Evolutionary conservation across 192 early-diverging fungal genomes (phyloP).

Genomic region (Linnemannia schmuckeri): DNA sequence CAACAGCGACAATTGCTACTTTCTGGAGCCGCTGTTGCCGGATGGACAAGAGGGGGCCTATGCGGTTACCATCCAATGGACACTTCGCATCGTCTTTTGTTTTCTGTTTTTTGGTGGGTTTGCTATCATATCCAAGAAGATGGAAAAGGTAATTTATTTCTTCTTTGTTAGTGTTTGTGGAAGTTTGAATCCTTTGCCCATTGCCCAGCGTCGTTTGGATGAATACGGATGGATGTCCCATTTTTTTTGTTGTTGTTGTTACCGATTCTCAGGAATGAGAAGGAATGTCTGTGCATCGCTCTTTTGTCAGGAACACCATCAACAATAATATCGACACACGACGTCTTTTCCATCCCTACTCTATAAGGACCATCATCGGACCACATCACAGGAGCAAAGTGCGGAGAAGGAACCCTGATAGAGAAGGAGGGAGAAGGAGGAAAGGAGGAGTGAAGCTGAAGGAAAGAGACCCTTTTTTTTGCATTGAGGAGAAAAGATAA

Average conservation of each 20-base stretch:
- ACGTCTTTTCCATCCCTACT: background rate
- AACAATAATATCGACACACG: background rate
- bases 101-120: slow-evolving; percentile 16
- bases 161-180: background rate
- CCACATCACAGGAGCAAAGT: background rate
- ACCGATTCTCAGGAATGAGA: slow-evolving; percentile 2
- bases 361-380: background rate
- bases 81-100: slow-evolving; percentile 26
- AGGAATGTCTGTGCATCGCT: slow-evolving; percentile 9
- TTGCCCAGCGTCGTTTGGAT: background rate
- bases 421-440: background rate
- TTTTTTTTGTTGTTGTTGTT: background rate
- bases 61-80: slow-evolving; percentile 48
- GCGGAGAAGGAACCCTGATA: slow-evolving; percentile 8
- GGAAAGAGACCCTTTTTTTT: background rate
- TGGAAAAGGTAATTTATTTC: slow-evolving; percentile 32
- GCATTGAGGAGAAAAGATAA: background rate
- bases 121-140: slow-evolving; percentile 13
- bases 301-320: slow-evolving; percentile 3
- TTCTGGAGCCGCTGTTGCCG: slow-evolving; percentile 42
- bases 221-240: background rate
- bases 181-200: background rate
- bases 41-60: slow-evolving; percentile 50
- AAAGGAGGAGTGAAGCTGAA: too few relatives aligned
- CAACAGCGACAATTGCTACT: slow-evolving; percentile 43